phyloP scores from a whole-genome alignment of 192 early-diverging fungal species.

The Coemansia reversa region DNA sequence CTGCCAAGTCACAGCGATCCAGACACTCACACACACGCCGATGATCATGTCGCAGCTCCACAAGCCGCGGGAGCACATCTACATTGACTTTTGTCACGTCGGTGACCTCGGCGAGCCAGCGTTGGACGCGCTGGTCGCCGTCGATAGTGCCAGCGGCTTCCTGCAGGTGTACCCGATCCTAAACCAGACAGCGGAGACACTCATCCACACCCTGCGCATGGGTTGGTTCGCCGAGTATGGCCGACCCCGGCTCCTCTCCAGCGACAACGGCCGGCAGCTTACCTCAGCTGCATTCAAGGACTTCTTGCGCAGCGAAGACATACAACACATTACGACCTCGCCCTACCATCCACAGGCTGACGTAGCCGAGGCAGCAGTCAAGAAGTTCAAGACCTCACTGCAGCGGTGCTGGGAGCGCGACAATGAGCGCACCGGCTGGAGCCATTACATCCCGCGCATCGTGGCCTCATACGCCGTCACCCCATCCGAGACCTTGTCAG shows the following conservation, averaged over 20 bases:
- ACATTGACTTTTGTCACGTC: conserved; percentile 21
- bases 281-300: not conserved
- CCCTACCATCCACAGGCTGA: not conserved
- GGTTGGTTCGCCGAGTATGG: conserved; percentile 21
- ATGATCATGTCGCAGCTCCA: not conserved
- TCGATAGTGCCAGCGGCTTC: conserved; percentile 5
- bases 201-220: not conserved
- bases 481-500: too few species aligned
- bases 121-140: not conserved
- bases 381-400: conserved; percentile 21
- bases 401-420: conserved; percentile 2
- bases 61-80: conserved; percentile 14
- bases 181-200: not conserved
- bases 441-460: conserved; percentile 11
- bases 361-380: conserved; percentile 20
- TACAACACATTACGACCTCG: conserved; percentile 6
- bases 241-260: conserved; percentile 3
- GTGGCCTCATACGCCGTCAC: too few species aligned
- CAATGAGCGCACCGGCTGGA: not conserved
- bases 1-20: conserved; percentile 20
- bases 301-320: not conserved
- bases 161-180: conserved; percentile 11
- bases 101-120: conserved; percentile 8
- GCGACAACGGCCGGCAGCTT: conserved; percentile 26
- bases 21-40: conserved; percentile 7